Percentiles rank a stretch among this genome's conserved stretches.
These are phyloP conservation scores for Aureobasidium namibiae DNA, from an alignment of 2,329 filamentous ascomycete species.

Conservation along the genomic window DNA sequence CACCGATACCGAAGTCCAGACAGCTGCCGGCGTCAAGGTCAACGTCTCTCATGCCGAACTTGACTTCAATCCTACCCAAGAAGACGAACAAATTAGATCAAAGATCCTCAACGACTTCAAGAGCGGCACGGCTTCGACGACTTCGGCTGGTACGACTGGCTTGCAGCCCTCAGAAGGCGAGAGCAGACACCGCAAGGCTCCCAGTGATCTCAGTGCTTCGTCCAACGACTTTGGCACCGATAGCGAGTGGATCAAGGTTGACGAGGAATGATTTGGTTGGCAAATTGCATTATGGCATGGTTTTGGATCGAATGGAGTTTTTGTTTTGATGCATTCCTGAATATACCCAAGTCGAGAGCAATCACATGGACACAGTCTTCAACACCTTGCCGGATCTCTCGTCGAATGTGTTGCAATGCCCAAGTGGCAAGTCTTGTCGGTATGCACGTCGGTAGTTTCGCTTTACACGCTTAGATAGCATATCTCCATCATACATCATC, in stretches of 20 bases:
- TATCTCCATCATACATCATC: neutral
- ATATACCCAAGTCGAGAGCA: slow-evolving; percentile 13
- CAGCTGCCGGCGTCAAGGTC: slow-evolving; percentile 16
- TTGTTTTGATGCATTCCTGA: neutral
- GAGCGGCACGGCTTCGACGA: neutral
- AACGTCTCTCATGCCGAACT: neutral
- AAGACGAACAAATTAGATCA: slow-evolving; percentile 16
- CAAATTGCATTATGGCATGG: neutral
- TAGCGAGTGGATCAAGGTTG: slow-evolving; percentile 96
- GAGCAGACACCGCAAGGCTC: slow-evolving; percentile 12
- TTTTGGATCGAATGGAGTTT: neutral
- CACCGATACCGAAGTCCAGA: slow-evolving; percentile 39
- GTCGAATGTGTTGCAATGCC: neutral
- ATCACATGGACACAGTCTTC: neutral
- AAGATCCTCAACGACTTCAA: slow-evolving; percentile 15
- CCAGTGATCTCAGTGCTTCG: slow-evolving; percentile 20
- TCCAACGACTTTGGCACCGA: slow-evolving; percentile 55
- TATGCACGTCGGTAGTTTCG: neutral
- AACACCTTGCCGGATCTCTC: slow-evolving; percentile 1
- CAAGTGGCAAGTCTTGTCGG: neutral
- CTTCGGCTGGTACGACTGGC: neutral
- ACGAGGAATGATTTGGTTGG: slow-evolving; percentile 46
- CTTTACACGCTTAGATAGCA: neutral
- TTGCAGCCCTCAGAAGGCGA: neutral
- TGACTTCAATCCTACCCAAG: neutral